Evolutionary conservation across 139 green algal genomes (phyloP), one percentile per base, ranked within the genome.

Genomic region (Tetradesmus lagerheimii): DNA sequence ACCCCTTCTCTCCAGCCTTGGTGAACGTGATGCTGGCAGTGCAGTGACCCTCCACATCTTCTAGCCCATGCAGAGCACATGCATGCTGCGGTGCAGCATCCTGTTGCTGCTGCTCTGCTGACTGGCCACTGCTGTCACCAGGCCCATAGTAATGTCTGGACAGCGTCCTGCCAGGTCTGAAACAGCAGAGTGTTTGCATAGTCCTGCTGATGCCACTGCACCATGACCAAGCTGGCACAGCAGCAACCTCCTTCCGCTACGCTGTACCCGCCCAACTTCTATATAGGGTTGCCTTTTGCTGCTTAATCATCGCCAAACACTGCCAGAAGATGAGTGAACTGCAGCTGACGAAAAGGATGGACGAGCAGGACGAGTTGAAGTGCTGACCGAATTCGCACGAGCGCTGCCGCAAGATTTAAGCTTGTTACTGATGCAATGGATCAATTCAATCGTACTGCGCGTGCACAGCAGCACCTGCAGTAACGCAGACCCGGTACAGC

Each of bases 201-300:
- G 57, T 71, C 4, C 20, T 71, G 57, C 23, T 71, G 23, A 71
- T 71, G 20, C 57, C 57, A 71, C 57, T 71, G 57, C 25, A 71
- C 57, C 57, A 71, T 71, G 57, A 71, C 57, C 57, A 71, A 71
- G 57, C 57, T 71, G 57, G 57, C 57, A 71, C 57, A 71, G 57
- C 57, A 31, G 3, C 57, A n/a, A 71, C 20, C 57, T 23, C 4
- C 23, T 31, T 31, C 25, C 16, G 57, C 57, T 71, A 71, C 57
- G 25, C 57, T 71, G 3, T 4, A 31, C 2, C 1, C 1, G 47
- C 5, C 20, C 12, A 20, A 62, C 20, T 14, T 20, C 18, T 62
- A 14, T 20, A 18, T 20, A 11, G 18, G 1, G 2, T 20, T 20
- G 47, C 47, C 47, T 62, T 18, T 62, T 20, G 18, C 20, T 23